phyloP scores from a whole-genome alignment of 192 early-diverging fungal genomes.

The Backusella mclennaniae region DNA sequence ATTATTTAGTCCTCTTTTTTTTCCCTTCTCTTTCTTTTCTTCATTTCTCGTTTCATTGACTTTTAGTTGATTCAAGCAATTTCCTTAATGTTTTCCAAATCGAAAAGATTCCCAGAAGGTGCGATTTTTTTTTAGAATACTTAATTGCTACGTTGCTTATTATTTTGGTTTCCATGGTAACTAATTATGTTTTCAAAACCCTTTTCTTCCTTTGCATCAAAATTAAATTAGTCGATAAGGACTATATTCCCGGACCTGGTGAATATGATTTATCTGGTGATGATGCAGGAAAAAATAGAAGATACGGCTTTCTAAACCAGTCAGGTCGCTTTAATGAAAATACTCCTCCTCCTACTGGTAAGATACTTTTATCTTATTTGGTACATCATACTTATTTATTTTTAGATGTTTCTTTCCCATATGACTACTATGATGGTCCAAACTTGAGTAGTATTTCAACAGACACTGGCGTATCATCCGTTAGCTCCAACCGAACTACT shows the following conservation, averaged over 20 bases:
- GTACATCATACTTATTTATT: background rate
- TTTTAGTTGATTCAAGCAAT: background rate
- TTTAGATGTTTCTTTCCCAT: slow-evolving; percentile 2
- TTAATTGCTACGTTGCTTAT: background rate
- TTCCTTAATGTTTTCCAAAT: slow-evolving; percentile 26
- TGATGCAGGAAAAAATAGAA: background rate
- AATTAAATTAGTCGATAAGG: slow-evolving; percentile 12
- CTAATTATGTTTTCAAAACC: background rate
- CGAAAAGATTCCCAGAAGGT: slow-evolving; percentile 27
- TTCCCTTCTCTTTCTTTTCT: background rate
- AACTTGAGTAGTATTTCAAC: slow-evolving; percentile 14
- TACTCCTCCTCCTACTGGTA: background rate
- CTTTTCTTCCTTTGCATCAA: background rate
- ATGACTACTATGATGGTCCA: background rate
- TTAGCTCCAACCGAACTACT: slow-evolving; percentile 13
- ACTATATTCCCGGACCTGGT: slow-evolving; percentile 28
- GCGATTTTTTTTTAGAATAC: background rate
- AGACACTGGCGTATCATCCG: slow-evolving; percentile 7
- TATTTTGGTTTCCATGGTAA: background rate
- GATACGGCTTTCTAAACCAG: slow-evolving; percentile 10
- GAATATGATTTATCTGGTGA: slow-evolving; percentile 17
- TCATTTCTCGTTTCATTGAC: background rate
- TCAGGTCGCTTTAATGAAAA: slow-evolving; percentile 10
- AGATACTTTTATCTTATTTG: background rate
- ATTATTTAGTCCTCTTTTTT: background rate